These are phyloP conservation scores for Saccharomycopsis selenospora DNA, from an alignment of 805 yeast species.

Conservation along the genomic window DNA sequence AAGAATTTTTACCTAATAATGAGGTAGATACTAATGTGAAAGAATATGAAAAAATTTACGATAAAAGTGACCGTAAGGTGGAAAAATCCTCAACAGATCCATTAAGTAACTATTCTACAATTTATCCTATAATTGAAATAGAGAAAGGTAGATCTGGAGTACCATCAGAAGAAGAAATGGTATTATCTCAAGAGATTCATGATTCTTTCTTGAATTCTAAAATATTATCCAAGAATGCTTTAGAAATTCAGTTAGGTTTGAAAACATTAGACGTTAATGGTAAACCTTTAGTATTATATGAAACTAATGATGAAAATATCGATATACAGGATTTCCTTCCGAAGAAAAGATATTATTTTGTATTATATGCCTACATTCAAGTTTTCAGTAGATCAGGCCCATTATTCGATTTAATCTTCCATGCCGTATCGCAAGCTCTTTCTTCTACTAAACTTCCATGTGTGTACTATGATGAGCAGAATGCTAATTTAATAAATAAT, in stretches of 20 bases:
- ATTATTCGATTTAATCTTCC: slow-evolving; percentile 68
- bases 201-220: slow-evolving; percentile 57
- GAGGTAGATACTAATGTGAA: slow-evolving; percentile 36
- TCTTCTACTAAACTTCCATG: slow-evolving; percentile 54
- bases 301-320: slow-evolving; percentile 32
- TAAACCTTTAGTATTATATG: slow-evolving; percentile 38
- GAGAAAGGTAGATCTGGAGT: slow-evolving; percentile 71
- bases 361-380: slow-evolving; percentile 63
- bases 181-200: slow-evolving; percentile 55
- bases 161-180: slow-evolving; percentile 83
- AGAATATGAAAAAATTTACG: slow-evolving; percentile 33
- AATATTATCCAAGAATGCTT: slow-evolving; percentile 41
- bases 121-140: slow-evolving; percentile 72
- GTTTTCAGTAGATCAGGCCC: slow-evolving; percentile 82
- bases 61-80: slow-evolving; percentile 22
- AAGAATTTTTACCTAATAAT: slow-evolving; percentile 40
- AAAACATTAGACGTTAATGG: slow-evolving; percentile 49
- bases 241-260: slow-evolving; percentile 48
- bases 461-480: slow-evolving; percentile 60
- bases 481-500: slow-evolving; percentile 22
- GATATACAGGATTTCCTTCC: slow-evolving; percentile 28
- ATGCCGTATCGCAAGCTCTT: slow-evolving; percentile 57
- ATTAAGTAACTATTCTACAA: slow-evolving; percentile 31
- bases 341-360: slow-evolving; percentile 45
- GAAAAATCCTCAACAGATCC: slow-evolving; percentile 25